phyloP scores from a whole-genome alignment of 257 asterid genomes.

The Nicotiana knightiana region DNA sequence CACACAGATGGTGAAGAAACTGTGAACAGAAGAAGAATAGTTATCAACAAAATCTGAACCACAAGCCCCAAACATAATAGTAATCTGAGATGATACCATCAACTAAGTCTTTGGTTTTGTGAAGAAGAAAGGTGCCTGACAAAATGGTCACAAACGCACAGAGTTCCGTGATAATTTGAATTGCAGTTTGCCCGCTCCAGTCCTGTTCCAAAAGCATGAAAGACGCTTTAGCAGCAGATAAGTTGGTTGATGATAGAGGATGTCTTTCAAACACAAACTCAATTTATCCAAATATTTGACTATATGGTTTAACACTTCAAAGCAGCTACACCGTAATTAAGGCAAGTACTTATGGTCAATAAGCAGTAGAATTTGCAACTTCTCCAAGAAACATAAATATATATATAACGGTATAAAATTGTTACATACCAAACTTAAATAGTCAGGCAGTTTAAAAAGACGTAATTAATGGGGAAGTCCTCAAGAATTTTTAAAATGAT shows the following conservation, averaged over 20 bases:
- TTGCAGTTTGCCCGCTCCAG: slow-evolving; percentile 31
- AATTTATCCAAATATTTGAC: not conserved
- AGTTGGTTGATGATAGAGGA: not conserved
- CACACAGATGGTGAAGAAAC: slow-evolving; percentile 10
- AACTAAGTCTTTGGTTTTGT: slow-evolving; percentile 33
- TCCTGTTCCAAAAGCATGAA: slow-evolving; percentile 23
- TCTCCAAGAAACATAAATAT: not conserved
- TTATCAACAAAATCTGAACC: not conserved
- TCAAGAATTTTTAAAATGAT: not conserved
- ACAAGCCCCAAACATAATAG: not conserved
- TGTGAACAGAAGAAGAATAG: not conserved
- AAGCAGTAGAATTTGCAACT: slow-evolving; percentile 1
- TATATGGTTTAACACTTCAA: slow-evolving; percentile 5
- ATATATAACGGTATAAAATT: not conserved
- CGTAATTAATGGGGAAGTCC: not conserved
- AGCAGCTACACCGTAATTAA: not conserved
- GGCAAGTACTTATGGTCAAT: not conserved
- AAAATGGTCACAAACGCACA: slow-evolving; percentile 36
- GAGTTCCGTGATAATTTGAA: slow-evolving; percentile 34
- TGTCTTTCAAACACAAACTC: not conserved
- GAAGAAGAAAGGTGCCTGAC: slow-evolving; percentile 37
- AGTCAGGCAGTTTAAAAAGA: not conserved
- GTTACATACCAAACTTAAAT: not conserved
- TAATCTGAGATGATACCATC: slow-evolving; percentile 12
- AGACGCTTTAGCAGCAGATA: not conserved